Conservation (phyloP, 768 basidiomycete genomes). For the Russula dissimulans region DNA sequence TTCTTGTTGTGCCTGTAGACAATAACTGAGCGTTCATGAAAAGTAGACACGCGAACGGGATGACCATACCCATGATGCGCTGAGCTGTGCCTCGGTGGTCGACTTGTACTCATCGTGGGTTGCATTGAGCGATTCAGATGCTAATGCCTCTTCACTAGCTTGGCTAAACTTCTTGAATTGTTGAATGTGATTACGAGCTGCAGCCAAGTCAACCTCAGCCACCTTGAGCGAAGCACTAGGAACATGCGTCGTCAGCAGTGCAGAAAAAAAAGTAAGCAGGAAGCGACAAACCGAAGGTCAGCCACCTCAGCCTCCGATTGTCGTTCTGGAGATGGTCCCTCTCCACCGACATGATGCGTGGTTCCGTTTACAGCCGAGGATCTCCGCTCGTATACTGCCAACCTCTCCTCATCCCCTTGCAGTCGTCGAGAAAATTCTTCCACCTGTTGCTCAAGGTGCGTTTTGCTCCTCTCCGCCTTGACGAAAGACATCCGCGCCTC, state of each 20-base stretch:
- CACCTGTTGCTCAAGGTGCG: slow-evolving; percentile 65
- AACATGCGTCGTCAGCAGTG: background rate
- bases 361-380: slow-evolving; percentile 27
- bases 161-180: slow-evolving; percentile 84
- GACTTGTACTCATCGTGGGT: slow-evolving; percentile 77
- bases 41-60: background rate
- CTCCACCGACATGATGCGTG: slow-evolving; percentile 28
- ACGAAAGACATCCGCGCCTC: slow-evolving; percentile 62
- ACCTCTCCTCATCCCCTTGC: slow-evolving; percentile 74
- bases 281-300: slow-evolving; percentile 55
- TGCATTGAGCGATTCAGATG: slow-evolving; percentile 50
- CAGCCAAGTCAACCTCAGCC: slow-evolving; percentile 64
- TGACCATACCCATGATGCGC: slow-evolving; percentile 54
- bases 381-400: slow-evolving; percentile 77
- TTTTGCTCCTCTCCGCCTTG: slow-evolving; percentile 68
- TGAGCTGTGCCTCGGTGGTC: slow-evolving; percentile 59
- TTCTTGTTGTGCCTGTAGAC: slow-evolving; percentile 47
- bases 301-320: slow-evolving; percentile 80
- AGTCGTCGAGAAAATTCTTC: slow-evolving; percentile 53
- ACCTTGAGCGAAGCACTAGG: slow-evolving; percentile 65
- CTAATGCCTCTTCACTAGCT: slow-evolving; percentile 70
- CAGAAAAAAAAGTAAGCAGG: background rate
- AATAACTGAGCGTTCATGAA: background rate
- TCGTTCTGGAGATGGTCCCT: slow-evolving; percentile 56
- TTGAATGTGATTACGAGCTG: slow-evolving; percentile 61